Evolutionary conservation across 179 eudicot genomes (phyloP).

Genomic region (Patellifolia procumbens): DNA sequence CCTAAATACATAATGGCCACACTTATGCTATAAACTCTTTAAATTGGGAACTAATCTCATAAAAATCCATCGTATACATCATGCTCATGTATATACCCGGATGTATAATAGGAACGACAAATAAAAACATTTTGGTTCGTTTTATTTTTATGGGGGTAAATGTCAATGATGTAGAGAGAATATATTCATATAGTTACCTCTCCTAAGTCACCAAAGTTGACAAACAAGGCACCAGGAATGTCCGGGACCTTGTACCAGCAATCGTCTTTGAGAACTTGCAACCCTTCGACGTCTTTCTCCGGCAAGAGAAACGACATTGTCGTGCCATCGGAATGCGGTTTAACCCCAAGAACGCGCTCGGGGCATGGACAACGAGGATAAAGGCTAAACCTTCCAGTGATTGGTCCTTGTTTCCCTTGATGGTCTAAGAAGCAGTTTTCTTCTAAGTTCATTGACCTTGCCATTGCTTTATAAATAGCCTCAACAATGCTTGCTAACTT

Average conservation of each 20-base stretch:
- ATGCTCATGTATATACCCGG: no score
- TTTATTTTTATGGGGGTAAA: not conserved
- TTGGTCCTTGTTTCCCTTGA: conserved; percentile 39
- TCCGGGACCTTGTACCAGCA: conserved; percentile 51
- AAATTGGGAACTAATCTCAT: no score
- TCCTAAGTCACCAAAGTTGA: conserved; percentile 56
- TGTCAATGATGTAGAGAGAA: not conserved
- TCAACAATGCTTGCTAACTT: conserved; percentile 12
- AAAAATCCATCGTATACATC: no score
- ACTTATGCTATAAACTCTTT: no score
- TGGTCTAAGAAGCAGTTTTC: conserved; percentile 44
- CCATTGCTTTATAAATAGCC: conserved; percentile 32
- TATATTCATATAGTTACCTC: conserved; percentile 53
- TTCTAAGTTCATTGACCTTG: conserved; percentile 30
- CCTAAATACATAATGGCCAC: no score
- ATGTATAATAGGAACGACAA: no score
- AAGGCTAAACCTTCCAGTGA: conserved; percentile 43
- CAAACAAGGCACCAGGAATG: conserved; percentile 39
- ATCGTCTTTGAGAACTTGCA: conserved; percentile 46
- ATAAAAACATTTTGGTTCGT: not conserved
- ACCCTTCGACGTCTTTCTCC: conserved; percentile 46
- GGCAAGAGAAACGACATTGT: conserved; percentile 43
- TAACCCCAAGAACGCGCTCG: conserved; percentile 49
- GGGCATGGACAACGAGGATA: conserved; percentile 55
- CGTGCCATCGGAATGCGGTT: conserved; percentile 52